Evolutionary conservation across 129 eudicot species (phyloP).

Genomic region (Lactuca saligna): DNA sequence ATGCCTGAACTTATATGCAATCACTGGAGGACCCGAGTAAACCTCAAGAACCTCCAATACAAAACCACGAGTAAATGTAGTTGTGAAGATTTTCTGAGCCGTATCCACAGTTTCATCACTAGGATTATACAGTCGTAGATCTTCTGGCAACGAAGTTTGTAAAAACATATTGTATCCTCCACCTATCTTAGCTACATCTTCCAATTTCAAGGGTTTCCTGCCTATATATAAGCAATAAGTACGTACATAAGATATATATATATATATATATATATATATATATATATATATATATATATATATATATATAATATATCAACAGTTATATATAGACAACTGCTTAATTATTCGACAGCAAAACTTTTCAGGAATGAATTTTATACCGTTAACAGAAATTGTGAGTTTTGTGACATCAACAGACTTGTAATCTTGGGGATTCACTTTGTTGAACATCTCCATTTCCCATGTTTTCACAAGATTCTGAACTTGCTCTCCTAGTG

Average conservation of each 20-base stretch:
- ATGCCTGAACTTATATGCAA: constrained; percentile 79
- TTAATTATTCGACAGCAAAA: too few relatives aligned
- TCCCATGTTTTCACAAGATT: constrained; percentile 88
- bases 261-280: too few relatives aligned
- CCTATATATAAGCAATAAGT: constrained; percentile 47
- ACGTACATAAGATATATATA: background rate
- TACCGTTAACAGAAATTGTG: constrained; percentile 57
- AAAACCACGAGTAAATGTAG: constrained; percentile 77
- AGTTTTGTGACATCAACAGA: constrained; percentile 53
- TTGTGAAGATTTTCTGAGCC: constrained; percentile 47
- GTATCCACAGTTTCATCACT: constrained; percentile 51
- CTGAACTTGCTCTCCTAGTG: constrained; percentile 83
- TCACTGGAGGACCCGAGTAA: constrained; percentile 81
- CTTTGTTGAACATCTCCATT: constrained; percentile 82
- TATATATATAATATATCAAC: constrained; percentile 1
- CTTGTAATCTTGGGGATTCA: constrained; percentile 54
- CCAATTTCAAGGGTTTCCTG: constrained; percentile 41
- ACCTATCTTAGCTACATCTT: constrained; percentile 48
- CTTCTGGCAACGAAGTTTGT: constrained; percentile 64
- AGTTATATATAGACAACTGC: background rate
- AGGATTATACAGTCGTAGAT: constrained; percentile 51
- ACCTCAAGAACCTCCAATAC: constrained; percentile 81
- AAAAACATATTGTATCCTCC: constrained; percentile 78
- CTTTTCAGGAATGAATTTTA: background rate
- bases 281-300: background rate